Percentiles rank a stretch among this genome's conserved stretches.
Evolutionary conservation across 2,329 filamentous ascomycete species (phyloP).

Genomic region (Verticillium zaregamsianum): DNA sequence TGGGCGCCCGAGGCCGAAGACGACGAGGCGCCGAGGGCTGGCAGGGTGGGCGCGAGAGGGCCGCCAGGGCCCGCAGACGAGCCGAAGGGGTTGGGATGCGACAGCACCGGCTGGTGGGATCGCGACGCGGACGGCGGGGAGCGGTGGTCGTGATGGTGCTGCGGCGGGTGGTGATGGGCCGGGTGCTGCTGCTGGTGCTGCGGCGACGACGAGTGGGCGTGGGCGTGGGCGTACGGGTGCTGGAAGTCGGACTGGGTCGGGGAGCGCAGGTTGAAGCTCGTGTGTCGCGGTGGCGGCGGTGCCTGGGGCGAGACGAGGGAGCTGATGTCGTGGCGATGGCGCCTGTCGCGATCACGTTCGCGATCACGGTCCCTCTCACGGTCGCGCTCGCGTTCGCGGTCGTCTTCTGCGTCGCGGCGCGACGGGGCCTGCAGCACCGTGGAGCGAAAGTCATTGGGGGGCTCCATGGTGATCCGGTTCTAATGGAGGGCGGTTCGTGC

Average conservation of each 20-base stretch:
- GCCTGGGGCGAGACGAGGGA: conserved; percentile 18
- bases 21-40: conserved; percentile 7
- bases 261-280: conserved; percentile 45
- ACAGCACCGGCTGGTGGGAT: conserved; percentile 13
- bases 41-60: conserved; percentile 15
- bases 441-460: conserved; percentile 38
- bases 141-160: conserved; percentile 22
- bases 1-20: conserved; percentile 16
- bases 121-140: conserved; percentile 12
- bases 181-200: conserved; percentile 15
- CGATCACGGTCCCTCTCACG: conserved; percentile 21
- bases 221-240: conserved; percentile 22
- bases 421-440: conserved; percentile 43
- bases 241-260: conserved; percentile 40
- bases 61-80: conserved; percentile 24
- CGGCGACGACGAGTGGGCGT: conserved; percentile 5
- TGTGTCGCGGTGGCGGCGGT: conserved; percentile 31
- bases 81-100: conserved; percentile 28
- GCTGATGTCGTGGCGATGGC: conserved; percentile 41
- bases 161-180: conserved; percentile 16
- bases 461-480: conserved; percentile 33
- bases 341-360: conserved; percentile 17
- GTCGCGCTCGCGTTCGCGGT: conserved; percentile 28
- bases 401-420: conserved; percentile 34
- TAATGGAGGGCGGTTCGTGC: neutral